These are phyloP conservation scores for Microbotryum silenes-acaulis DNA, from an alignment of 1,284 basidiomycete species.

Conservation along the genomic window DNA sequence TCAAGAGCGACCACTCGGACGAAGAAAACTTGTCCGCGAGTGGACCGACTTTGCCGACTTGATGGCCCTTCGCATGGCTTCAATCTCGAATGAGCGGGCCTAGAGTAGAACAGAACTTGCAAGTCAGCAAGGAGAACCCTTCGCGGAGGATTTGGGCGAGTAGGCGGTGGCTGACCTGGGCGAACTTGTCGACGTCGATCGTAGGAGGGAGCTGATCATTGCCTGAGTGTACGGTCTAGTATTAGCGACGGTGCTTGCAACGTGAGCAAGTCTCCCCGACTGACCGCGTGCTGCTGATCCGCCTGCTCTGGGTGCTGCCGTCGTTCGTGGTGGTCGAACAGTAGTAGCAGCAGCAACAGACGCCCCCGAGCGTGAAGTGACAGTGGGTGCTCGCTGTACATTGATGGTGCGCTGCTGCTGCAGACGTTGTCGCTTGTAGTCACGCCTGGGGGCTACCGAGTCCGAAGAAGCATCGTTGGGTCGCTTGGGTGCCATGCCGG, in stretches of 20 bases:
- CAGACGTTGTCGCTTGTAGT: conserved; percentile 39
- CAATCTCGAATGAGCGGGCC: conserved; percentile 78
- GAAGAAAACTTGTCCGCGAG: not conserved
- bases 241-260: too few relatives aligned
- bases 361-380: not conserved
- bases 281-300: conserved; percentile 15
- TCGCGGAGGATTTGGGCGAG: too few relatives aligned
- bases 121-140: too few relatives aligned
- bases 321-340: not conserved
- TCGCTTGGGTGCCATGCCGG: conserved; percentile 19
- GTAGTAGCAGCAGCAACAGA: too few relatives aligned
- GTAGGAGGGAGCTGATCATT: conserved; percentile 52
- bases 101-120: conserved; percentile 37
- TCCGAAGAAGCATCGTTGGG: conserved; percentile 35
- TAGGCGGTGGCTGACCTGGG: conserved; percentile 52
- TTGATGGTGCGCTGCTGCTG: conserved; percentile 19
- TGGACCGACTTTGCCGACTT: conserved; percentile 57
- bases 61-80: conserved; percentile 77
- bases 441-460: conserved; percentile 37
- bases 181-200: conserved; percentile 77
- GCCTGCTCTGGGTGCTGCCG: conserved; percentile 1
- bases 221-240: conserved; percentile 1
- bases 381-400: conserved; percentile 6
- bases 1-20: too few relatives aligned
- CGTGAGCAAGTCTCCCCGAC: not conserved